These are phyloP conservation scores for Cornus florida DNA, from an alignment of 148 eudicot species.

Conservation along the genomic window DNA sequence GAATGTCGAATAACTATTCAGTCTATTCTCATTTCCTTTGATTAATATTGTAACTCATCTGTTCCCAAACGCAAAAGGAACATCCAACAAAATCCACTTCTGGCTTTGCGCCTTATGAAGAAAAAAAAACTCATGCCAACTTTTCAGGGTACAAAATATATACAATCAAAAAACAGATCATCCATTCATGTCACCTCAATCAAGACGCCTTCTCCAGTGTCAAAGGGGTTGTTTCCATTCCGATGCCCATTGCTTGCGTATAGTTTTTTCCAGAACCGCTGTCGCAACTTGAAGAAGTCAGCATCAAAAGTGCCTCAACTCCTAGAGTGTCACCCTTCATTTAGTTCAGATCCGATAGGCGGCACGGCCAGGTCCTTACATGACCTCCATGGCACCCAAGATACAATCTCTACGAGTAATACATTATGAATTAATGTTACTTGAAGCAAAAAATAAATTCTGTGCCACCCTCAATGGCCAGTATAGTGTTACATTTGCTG, in stretches of 20 bases:
- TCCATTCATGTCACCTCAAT: background rate
- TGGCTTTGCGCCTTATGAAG: background rate
- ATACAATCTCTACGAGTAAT: constrained; percentile 6
- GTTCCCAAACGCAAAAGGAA: background rate
- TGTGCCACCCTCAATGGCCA: constrained; percentile 28
- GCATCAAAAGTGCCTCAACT: constrained; percentile 4
- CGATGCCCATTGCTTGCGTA: background rate
- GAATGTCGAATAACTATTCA: background rate
- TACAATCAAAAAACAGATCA: background rate
- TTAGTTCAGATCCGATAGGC: background rate
- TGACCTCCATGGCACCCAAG: constrained; percentile 3
- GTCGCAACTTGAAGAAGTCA: background rate
- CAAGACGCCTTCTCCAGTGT: background rate
- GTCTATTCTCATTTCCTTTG: background rate
- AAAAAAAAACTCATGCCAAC: too few species aligned
- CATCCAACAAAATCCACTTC: background rate
- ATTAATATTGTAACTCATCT: background rate
- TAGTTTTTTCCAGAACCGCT: background rate
- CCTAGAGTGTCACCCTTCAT: background rate
- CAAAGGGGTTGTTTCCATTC: background rate
- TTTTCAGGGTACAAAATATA: background rate
- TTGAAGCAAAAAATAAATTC: constrained; percentile 17
- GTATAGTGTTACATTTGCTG: constrained; percentile 30
- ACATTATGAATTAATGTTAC: constrained; percentile 18
- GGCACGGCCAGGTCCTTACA: background rate